Base-by-base conservation (phyloP, 2,329 filamentous ascomycete species). In the Pseudopyrenochaeta lycopersici region DNA sequence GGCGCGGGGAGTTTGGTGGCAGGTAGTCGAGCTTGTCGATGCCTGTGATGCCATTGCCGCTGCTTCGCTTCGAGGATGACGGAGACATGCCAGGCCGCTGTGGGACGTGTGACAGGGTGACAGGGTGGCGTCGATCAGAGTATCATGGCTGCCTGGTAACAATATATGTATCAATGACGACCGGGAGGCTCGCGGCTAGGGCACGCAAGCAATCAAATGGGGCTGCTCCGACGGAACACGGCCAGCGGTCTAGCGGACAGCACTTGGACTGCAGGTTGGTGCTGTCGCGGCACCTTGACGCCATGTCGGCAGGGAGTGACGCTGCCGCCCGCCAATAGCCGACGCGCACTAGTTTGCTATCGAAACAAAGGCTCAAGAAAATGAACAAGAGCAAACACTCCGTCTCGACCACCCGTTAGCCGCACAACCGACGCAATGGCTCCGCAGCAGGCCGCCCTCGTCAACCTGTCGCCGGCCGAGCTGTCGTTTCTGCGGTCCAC, bases 401-500 rank as follows among this genome's bases (percentile, higher is more conserved):
- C 38, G 30, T 21, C 23, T 27, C 38, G 20, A 38, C 50, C 46
- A 36, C 51, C 45, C 54, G 35, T 23, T 43, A 52, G 20, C 53
- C 31, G 40, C 49, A 42, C 56, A 43, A 46, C 52, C 43, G 35
- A 45, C 15, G 47, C 54, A n/a, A 74, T 74, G 73, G 62, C 71
- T 27, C 74, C 74, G 48, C 60, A 70, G 49, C 66, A 67, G 57
- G 30, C 60, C 40, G 60, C 85, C 87, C 78, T 85, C 87, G 70
- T 85, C 39, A 88, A 92, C 66, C 89, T 98, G 77, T 97, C 93
- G 48, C 94, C 95, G 42, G 92, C 95, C 70, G 95, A 99, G 81
- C 90, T 99, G 70, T 92, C 93, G 67, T 99, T 97, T 81, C 87
- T 98, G 46, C 92, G 96, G 82, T 87, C 86, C 61, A 93, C 94